A percentile compares a stretch with the other conserved stretches of the same genome.
phyloP scores from a whole-genome alignment of 441 rosid genomes.

The Hura crepitans region DNA sequence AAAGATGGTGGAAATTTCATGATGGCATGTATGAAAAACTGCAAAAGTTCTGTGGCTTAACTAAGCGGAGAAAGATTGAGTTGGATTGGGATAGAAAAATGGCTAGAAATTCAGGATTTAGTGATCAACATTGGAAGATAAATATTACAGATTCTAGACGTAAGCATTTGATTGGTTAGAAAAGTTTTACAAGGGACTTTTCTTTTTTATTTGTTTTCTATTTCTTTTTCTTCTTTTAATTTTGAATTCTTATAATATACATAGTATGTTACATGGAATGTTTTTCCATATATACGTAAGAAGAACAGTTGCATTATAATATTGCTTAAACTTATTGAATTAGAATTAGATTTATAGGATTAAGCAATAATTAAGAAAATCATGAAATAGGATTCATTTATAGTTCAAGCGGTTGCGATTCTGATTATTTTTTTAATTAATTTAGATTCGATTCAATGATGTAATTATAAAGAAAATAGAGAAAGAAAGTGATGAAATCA shows the following conservation, averaged over 20 bases:
- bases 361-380: neutral
- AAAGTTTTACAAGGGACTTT: neutral
- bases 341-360: neutral
- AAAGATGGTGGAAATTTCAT: slow-evolving; percentile 79
- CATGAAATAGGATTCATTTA: too few relatives aligned
- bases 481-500: neutral
- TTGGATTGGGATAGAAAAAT: slow-evolving; percentile 74
- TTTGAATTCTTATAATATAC: neutral
- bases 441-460: too few relatives aligned
- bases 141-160: slow-evolving; percentile 76
- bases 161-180: slow-evolving; percentile 27
- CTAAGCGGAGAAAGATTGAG: slow-evolving; percentile 54
- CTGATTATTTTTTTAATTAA: too few relatives aligned
- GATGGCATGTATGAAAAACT: slow-evolving; percentile 59
- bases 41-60: slow-evolving; percentile 64
- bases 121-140: slow-evolving; percentile 67
- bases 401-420: too few relatives aligned
- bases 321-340: too few relatives aligned
- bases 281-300: slow-evolving; percentile 10
- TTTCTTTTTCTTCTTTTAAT: neutral
- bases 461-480: too few relatives aligned
- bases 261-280: slow-evolving; percentile 15
- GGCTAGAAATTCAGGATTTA: slow-evolving; percentile 44
- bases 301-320: too few relatives aligned
- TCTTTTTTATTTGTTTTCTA: neutral